phyloP scores from a whole-genome alignment of 768 basidiomycete genomes.

The Mycena latifolia region DNA sequence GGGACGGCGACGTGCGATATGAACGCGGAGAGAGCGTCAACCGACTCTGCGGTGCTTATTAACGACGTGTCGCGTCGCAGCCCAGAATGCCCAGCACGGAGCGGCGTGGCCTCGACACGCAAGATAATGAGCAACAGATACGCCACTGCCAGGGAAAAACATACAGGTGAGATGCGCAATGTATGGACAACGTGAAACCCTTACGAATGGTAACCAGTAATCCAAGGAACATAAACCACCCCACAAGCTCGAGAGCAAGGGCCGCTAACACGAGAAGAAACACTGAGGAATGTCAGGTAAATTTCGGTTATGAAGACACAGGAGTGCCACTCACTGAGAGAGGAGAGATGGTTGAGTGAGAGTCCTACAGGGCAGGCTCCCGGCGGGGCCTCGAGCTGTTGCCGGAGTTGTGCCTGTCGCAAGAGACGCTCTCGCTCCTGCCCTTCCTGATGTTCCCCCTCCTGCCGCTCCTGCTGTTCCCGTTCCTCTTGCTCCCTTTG shows the following conservation, averaged over 20 bases:
- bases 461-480: no score
- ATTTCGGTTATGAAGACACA: no score
- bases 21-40: not conserved
- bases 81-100: no score
- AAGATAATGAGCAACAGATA: constrained; percentile 3
- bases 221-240: constrained; percentile 19
- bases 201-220: constrained; percentile 15
- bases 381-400: constrained; percentile 2
- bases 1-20: no score
- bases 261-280: constrained; percentile 1
- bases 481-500: no score
- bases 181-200: not conserved
- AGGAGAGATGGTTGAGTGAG: not conserved
- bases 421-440: not conserved
- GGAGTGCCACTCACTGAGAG: no score
- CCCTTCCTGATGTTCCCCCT: not conserved
- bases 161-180: not conserved
- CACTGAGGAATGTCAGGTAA: not conserved
- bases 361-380: constrained; percentile 1
- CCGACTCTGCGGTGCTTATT: no score
- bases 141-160: not conserved
- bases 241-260: constrained; percentile 14
- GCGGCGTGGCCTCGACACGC: not conserved
- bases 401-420: constrained; percentile 1
- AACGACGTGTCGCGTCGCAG: no score